Conservation (phyloP, 1,284 basidiomycete genomes). For the Neotropicomus parvogracilis region DNA sequence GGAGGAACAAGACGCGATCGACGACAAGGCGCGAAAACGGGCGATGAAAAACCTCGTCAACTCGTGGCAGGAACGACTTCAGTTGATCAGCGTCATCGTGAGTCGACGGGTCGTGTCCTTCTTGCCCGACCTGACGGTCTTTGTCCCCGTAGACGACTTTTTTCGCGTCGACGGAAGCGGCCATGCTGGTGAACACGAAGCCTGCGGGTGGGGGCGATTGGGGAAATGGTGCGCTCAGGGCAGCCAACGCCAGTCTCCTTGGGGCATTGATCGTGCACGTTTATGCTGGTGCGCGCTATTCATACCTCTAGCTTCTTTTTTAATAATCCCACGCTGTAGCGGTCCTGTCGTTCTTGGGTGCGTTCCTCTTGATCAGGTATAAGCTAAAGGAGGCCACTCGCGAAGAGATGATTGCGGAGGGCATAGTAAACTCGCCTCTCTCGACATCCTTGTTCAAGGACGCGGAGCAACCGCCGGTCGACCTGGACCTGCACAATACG, state of each 20-base stretch:
- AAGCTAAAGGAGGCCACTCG: constrained; percentile 51
- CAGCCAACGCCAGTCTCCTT: constrained; percentile 46
- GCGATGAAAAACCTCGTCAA: constrained; percentile 50
- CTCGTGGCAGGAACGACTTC: constrained; percentile 59
- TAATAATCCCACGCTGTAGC: constrained; percentile 31
- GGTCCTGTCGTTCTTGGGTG: constrained; percentile 54
- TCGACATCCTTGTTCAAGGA: constrained; percentile 9
- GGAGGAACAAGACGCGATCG: constrained; percentile 44
- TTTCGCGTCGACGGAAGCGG: constrained; percentile 56
- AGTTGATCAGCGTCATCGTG: constrained; percentile 57
- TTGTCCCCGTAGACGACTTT: constrained; percentile 50
- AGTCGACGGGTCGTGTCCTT: constrained; percentile 18
- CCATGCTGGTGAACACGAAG: constrained; percentile 45
- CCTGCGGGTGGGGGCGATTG: constrained; percentile 13
- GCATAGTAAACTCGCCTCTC: constrained; percentile 23
- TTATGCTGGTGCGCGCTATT: constrained; percentile 43
- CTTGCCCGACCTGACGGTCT: not conserved
- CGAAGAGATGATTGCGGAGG: constrained; percentile 36
- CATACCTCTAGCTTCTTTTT: not conserved
- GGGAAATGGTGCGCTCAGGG: constrained; percentile 23
- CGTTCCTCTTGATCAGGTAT: constrained; percentile 55
- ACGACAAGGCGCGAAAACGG: constrained; percentile 43
- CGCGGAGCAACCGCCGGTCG: constrained; percentile 9
- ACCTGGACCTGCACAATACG: constrained; percentile 1
- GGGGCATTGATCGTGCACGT: constrained; percentile 54